Evolutionary conservation across 805 yeast species (phyloP).

Genomic region (Phaffomyces opuntiae): DNA sequence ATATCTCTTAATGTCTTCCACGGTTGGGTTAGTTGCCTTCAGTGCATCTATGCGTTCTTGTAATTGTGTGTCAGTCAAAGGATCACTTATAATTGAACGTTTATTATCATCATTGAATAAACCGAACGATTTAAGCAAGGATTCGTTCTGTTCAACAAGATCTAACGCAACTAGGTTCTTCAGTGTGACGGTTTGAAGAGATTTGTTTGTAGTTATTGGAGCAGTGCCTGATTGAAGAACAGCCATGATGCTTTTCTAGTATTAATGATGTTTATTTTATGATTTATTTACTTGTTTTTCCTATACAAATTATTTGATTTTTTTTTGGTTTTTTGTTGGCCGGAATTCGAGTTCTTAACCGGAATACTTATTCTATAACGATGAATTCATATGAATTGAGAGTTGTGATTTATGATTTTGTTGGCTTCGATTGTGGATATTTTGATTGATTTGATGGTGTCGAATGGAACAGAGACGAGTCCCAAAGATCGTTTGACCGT

Average conservation of each 20-base stretch:
- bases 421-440: slow-evolving; percentile 13
- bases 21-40: background rate
- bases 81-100: background rate
- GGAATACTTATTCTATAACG: background rate
- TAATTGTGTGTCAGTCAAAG: slow-evolving; percentile 8
- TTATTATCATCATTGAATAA: slow-evolving; percentile 14
- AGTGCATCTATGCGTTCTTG: slow-evolving; percentile 7
- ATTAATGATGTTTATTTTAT: no score
- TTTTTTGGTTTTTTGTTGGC: background rate
- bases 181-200: slow-evolving; percentile 20
- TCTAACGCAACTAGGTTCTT: slow-evolving; percentile 23
- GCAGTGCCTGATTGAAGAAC: slow-evolving; percentile 15
- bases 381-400: slow-evolving; percentile 8
- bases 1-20: slow-evolving; percentile 7
- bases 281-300: background rate
- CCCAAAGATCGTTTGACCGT: slow-evolving; percentile 12
- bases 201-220: slow-evolving; percentile 10
- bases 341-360: no score
- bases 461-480: slow-evolving; percentile 19
- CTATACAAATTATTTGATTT: background rate
- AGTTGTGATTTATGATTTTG: slow-evolving; percentile 13
- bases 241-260: slow-evolving; percentile 10
- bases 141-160: slow-evolving; percentile 20
- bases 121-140: slow-evolving; percentile 15
- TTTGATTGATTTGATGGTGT: slow-evolving; percentile 11